A percentile compares a stretch with the other conserved stretches of the same genome.
Conservation (phyloP, 2,329 filamentous ascomycete species). For the Plenodomus tracheiphilus region DNA sequence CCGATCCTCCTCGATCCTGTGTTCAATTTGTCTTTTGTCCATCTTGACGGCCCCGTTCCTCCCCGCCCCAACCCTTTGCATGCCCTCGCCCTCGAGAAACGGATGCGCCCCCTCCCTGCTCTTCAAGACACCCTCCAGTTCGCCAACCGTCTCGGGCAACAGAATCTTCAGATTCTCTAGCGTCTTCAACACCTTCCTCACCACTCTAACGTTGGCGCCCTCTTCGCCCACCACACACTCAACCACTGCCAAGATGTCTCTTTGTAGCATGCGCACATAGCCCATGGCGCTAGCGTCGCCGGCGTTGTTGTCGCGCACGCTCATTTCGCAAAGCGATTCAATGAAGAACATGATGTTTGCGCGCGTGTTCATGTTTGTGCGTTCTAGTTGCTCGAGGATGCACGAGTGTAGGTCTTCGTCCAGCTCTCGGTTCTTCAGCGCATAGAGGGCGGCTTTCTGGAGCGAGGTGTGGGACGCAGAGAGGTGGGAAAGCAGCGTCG, state of each 20-base stretch:
- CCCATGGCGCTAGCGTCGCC: conserved; percentile 68
- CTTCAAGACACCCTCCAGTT: conserved; percentile 82
- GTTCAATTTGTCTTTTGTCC: conserved; percentile 89
- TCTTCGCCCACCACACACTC: conserved; percentile 90
- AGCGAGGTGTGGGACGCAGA: conserved; percentile 88
- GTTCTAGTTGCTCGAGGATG: conserved; percentile 92
- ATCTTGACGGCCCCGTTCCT: conserved; percentile 55
- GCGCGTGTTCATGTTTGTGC: conserved; percentile 93
- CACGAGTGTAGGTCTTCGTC: conserved; percentile 97
- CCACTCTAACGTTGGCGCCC: conserved; percentile 91
- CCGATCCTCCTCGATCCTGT: conserved; percentile 94
- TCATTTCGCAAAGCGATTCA: conserved; percentile 88
- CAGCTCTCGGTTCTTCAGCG: conserved; percentile 89
- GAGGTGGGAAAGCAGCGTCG: conserved; percentile 82
- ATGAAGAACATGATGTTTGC: conserved; percentile 99
- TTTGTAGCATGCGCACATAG: conserved; percentile 92
- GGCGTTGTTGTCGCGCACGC: conserved; percentile 71
- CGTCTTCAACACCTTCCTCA: conserved; percentile 75
- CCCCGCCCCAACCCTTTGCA: conserved; percentile 1
- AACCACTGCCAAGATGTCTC: conserved; percentile 88
- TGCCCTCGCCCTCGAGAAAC: conserved; percentile 12
- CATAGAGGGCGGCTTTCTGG: conserved; percentile 92
- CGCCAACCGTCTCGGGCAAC: conserved; percentile 70
- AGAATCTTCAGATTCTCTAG: conserved; percentile 74
- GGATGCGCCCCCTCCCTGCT: conserved; percentile 65